A percentile compares a stretch with the other conserved stretches of the same genome.
Evolutionary conservation across 2,329 filamentous ascomycete genomes (phyloP).

Genomic region (Botrytis hyacinthi): DNA sequence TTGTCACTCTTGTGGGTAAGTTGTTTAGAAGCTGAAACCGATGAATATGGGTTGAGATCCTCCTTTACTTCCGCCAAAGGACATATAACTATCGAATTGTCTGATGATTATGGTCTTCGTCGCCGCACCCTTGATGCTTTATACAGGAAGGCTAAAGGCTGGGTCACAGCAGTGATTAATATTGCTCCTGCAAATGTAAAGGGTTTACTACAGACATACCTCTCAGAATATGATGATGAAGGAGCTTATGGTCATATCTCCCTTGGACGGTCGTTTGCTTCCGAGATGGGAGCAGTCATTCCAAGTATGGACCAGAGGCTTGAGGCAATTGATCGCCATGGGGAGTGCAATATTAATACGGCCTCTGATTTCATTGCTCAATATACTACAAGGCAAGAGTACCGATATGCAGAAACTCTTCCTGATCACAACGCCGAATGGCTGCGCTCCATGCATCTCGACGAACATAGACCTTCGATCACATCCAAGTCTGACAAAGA

Average conservation of each 20-base stretch:
- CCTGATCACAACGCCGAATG: conserved; percentile 67
- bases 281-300: conserved; percentile 86
- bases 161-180: conserved; percentile 78
- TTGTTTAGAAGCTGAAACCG: conserved; percentile 90
- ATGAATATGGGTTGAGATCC: conserved; percentile 85
- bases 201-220: conserved; percentile 89
- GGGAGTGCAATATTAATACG: conserved; percentile 77
- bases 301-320: conserved; percentile 84
- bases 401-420: conserved; percentile 78
- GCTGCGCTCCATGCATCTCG: conserved; percentile 57
- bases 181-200: conserved; percentile 92
- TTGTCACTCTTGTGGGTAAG: conserved; percentile 93
- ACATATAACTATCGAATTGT: conserved; percentile 82
- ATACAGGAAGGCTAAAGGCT: conserved; percentile 71
- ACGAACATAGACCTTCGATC: conserved; percentile 44
- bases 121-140: conserved; percentile 75
- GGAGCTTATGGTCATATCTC: conserved; percentile 88
- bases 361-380: conserved; percentile 96
- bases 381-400: conserved; percentile 95
- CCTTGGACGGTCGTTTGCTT: conserved; percentile 86
- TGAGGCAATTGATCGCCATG: conserved; percentile 73
- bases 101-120: conserved; percentile 84
- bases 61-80: conserved; percentile 75
- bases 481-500: conserved; percentile 51
- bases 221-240: conserved; percentile 92